Conservation (phyloP, 2,329 filamentous ascomycete genomes). For the Aureobasidium uvarum region DNA sequence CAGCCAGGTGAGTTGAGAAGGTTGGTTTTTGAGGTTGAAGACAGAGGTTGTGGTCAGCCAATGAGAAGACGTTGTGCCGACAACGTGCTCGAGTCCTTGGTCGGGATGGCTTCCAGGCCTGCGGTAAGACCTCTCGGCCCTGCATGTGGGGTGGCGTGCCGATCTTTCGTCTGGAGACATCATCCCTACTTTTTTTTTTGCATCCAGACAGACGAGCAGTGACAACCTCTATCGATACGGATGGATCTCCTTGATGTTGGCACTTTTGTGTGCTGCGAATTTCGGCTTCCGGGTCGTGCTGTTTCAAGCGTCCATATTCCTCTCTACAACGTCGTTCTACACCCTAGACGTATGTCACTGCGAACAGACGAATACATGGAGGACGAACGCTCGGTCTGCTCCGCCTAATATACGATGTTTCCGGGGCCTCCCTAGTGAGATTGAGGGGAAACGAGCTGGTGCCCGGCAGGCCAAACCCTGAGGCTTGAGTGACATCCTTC, state of each 20-base stretch:
- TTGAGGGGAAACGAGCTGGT: conserved; percentile 17
- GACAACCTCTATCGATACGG: background rate
- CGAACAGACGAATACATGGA: conserved; percentile 11
- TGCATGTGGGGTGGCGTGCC: conserved; percentile 21
- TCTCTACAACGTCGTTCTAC: background rate
- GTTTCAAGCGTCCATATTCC: background rate
- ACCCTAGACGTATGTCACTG: background rate
- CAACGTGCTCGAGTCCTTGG: conserved; percentile 25
- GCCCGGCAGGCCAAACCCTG: background rate
- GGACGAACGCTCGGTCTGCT: conserved; percentile 10
- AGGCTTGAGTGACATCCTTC: conserved; percentile 13
- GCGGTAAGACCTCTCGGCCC: conserved; percentile 20
- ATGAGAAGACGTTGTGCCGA: background rate
- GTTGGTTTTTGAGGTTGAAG: background rate
- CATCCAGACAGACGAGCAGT: background rate
- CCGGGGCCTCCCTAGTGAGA: conserved; percentile 16
- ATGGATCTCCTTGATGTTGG: background rate
- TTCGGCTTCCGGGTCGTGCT: background rate
- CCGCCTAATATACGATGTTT: conserved; percentile 15
- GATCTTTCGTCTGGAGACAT: conserved; percentile 17
- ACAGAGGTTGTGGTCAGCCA: conserved; percentile 3
- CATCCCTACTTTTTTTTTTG: conserved; percentile 23
- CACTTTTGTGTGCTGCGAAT: background rate
- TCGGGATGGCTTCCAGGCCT: conserved; percentile 18
- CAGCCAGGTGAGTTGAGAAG: conserved; percentile 18